These are phyloP conservation scores for Lenzites betulinus DNA, from an alignment of 768 basidiomycete species.

Conservation along the genomic window DNA sequence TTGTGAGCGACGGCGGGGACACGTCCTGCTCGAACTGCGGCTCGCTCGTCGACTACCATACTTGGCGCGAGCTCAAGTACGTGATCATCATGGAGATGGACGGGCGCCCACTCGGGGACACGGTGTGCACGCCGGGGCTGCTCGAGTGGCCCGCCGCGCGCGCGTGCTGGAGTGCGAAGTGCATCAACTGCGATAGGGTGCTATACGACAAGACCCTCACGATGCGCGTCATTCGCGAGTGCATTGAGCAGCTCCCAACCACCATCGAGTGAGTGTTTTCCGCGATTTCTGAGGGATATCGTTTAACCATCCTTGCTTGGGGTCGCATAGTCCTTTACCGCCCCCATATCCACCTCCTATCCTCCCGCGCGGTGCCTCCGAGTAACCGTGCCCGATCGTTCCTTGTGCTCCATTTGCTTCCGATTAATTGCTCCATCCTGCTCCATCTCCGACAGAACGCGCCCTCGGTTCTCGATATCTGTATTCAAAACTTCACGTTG, in stretches of 20 bases:
- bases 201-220: constrained; percentile 61
- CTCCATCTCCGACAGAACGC: too few species aligned
- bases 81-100: constrained; percentile 61
- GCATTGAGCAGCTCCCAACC: constrained; percentile 51
- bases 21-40: constrained; percentile 58
- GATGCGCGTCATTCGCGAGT: constrained; percentile 53
- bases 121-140: constrained; percentile 50
- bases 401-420: neutral
- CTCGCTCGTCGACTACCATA: constrained; percentile 51
- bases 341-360: neutral
- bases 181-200: constrained; percentile 50
- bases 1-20: constrained; percentile 51
- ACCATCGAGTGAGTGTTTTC: constrained; percentile 34
- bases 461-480: too few species aligned
- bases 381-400: neutral
- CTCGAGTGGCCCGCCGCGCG: constrained; percentile 58
- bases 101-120: constrained; percentile 58
- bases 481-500: neutral
- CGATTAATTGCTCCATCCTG: neutral
- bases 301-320: too few species aligned
- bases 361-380: neutral
- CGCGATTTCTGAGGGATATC: too few species aligned
- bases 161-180: constrained; percentile 62
- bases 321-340: neutral
- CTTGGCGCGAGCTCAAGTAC: constrained; percentile 67